Base-by-base conservation (phyloP, 2,329 filamentous ascomycete genomes). In the Penicillium paneum region DNA sequence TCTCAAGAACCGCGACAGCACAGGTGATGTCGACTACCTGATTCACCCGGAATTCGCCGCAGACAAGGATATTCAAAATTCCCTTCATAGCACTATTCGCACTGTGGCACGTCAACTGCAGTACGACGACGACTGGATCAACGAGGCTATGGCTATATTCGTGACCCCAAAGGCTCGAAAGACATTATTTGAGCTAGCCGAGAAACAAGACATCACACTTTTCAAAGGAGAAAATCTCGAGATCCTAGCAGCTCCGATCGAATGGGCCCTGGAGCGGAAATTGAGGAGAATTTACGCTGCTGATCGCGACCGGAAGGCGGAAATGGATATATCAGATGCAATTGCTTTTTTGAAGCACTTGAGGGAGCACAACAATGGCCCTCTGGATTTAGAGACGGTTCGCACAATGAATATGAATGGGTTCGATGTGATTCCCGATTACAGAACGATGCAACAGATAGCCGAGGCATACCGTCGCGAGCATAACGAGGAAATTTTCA, bases 211-310 rank as follows among this genome's bases (percentile, higher is more conserved):
- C 44, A 72, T 71, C 31, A 61, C 64, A 7, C 58, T 72, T 1
- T 73, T 62, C 55, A 49, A 63, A 42, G 70, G 68, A 1, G 51
- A 60, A 5, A 55, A 69, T 40, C 49, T 73, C 5, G 54, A 62
- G 26, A 56, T 71, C 28, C 62, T 71, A 13, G 70, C 70, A 3
- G 67, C 63, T 5, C 69, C 70, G n/a, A 57, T 72, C 17, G 64
- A 73, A 48, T 72, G 70, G 70, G 67, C 68, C 1, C 57, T 73
- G 5, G 69, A 73, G 49, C 61, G 67, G n/a, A 73, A 73, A 40
- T 44, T 73, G 29, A 57, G 70, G 36, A 55, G 70, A 34, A 68
- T 72, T 40, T 62, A 70, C 49, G 52, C 57, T 19, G 59, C 54
- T 5, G 49, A 58, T 6, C 57, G 60, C 7, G 59, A 61, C 13